Evolutionary conservation across 306 rosid genomes (phyloP).

Genomic region (Fagus crenata): DNA sequence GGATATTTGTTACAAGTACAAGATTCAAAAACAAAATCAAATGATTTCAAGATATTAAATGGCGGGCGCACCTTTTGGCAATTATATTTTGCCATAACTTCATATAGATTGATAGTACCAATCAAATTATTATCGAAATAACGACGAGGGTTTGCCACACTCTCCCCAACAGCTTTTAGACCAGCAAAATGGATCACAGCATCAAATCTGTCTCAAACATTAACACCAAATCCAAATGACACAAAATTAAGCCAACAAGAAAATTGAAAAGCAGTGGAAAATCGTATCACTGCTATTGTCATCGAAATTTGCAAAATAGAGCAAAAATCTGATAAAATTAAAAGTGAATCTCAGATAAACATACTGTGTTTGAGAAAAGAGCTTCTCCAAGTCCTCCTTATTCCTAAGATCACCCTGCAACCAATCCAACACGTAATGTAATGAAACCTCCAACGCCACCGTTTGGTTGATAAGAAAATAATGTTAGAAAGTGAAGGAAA

Average conservation of each 20-base stretch:
- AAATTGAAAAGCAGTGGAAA: not conserved
- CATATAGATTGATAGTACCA: slow-evolving; percentile 82
- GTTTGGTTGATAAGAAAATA: not conserved
- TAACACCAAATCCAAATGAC: slow-evolving; percentile 1
- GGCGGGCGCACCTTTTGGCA: slow-evolving; percentile 64
- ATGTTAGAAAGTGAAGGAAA: not conserved
- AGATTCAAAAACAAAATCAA: not conserved
- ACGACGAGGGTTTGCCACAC: slow-evolving; percentile 68
- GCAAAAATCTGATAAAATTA: not conserved
- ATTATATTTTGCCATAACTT: slow-evolving; percentile 73
- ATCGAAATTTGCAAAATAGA: not conserved
- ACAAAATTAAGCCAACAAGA: too few relatives aligned
- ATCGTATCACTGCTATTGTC: not conserved
- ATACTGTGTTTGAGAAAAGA: slow-evolving; percentile 65
- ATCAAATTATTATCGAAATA: slow-evolving; percentile 69
- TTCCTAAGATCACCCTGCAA: slow-evolving; percentile 76
- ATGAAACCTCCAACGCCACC: not conserved
- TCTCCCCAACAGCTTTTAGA: slow-evolving; percentile 86
- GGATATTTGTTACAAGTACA: not conserved
- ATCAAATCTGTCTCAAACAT: slow-evolving; percentile 58
- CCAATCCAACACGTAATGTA: not conserved
- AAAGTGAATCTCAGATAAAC: not conserved
- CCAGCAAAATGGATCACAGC: slow-evolving; percentile 96
- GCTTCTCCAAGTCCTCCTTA: slow-evolving; percentile 70
- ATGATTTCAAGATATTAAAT: slow-evolving; percentile 1